These are phyloP conservation scores for Calonectria pseudoreteaudii DNA, from an alignment of 2,329 filamentous ascomycete genomes.

Conservation along the genomic window DNA sequence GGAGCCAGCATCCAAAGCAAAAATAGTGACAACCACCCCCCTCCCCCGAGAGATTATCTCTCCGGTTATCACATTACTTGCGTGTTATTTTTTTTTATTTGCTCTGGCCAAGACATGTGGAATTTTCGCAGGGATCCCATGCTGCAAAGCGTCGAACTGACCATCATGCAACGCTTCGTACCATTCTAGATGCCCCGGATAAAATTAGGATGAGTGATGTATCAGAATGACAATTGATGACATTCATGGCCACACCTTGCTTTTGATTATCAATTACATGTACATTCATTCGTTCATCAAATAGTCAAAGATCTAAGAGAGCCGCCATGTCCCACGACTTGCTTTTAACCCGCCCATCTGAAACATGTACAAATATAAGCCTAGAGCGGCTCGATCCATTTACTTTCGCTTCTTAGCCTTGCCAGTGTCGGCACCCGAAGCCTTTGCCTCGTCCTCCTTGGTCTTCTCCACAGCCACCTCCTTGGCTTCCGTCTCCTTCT, in stretches of 20 bases:
- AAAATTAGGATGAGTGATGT: not conserved
- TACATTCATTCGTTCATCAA: not conserved
- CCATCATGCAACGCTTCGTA: too few relatives aligned
- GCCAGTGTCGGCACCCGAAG: constrained; percentile 63
- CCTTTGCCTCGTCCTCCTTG: constrained; percentile 55
- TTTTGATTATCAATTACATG: constrained; percentile 8
- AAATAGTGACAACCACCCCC: too few relatives aligned
- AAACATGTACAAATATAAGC: not conserved
- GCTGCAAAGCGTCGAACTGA: too few relatives aligned
- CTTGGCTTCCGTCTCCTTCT: constrained; percentile 50
- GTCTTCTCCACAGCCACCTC: constrained; percentile 52
- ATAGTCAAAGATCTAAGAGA: not conserved
- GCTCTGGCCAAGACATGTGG: too few relatives aligned
- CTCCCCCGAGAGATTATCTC: too few relatives aligned
- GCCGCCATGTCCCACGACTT: constrained; percentile 2
- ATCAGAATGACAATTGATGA: not conserved
- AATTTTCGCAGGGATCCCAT: too few relatives aligned
- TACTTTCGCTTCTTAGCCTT: constrained; percentile 58
- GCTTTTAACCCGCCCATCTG: not conserved
- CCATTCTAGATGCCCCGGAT: not conserved
- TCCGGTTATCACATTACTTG: too few relatives aligned
- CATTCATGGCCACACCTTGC: not conserved
- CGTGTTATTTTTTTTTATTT: too few relatives aligned
- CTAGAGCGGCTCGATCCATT: constrained; percentile 11
- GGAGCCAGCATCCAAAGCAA: too few relatives aligned